Conservation (phyloP, 2,329 filamentous ascomycete genomes). For the Teratosphaeriaceae sp. region DNA sequence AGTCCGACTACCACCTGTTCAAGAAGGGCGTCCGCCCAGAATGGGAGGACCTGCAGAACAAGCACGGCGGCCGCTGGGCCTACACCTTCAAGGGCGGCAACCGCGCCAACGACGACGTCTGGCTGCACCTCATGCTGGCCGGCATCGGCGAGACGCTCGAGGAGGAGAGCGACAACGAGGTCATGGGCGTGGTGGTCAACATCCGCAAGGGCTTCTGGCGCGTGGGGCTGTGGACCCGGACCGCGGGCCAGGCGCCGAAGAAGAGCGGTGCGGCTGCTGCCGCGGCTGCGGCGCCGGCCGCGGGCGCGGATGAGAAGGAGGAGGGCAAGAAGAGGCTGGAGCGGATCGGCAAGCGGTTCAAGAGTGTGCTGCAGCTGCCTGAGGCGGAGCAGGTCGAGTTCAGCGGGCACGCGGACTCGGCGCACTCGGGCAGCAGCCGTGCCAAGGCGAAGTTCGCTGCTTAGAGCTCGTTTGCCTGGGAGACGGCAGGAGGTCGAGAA, state of each 20-base stretch:
- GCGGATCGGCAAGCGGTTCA: constrained; percentile 84
- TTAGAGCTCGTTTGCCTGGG: too few relatives aligned
- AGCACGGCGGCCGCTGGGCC: constrained; percentile 98
- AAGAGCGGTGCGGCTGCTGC: constrained; percentile 59
- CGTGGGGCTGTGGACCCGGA: constrained; percentile 95
- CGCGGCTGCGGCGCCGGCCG: constrained; percentile 18
- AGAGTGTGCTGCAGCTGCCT: constrained; percentile 79
- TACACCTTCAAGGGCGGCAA: constrained; percentile 99
- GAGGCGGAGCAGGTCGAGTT: constrained; percentile 79
- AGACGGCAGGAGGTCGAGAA: background rate
- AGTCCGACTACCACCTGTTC: constrained; percentile 99
- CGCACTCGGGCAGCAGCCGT: constrained; percentile 85
- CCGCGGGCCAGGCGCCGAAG: constrained; percentile 73
- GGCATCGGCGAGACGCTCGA: constrained; percentile 98
- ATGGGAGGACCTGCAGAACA: constrained; percentile 98
- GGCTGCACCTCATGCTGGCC: constrained; percentile 94
- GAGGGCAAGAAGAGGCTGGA: constrained; percentile 81
- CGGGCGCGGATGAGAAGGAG: constrained; percentile 42
- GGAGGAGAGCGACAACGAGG: constrained; percentile 87
- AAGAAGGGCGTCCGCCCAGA: constrained; percentile 95
- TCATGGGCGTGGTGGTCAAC: constrained; percentile 99
- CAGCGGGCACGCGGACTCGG: constrained; percentile 91
- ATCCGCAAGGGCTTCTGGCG: constrained; percentile 98
- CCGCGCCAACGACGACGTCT: constrained; percentile 90
- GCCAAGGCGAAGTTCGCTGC: constrained; percentile 91